Percentiles rank a stretch among this genome's conserved stretches.
Conservation (phyloP, 2,329 filamentous ascomycete genomes). For the Exophiala alcalophila region DNA sequence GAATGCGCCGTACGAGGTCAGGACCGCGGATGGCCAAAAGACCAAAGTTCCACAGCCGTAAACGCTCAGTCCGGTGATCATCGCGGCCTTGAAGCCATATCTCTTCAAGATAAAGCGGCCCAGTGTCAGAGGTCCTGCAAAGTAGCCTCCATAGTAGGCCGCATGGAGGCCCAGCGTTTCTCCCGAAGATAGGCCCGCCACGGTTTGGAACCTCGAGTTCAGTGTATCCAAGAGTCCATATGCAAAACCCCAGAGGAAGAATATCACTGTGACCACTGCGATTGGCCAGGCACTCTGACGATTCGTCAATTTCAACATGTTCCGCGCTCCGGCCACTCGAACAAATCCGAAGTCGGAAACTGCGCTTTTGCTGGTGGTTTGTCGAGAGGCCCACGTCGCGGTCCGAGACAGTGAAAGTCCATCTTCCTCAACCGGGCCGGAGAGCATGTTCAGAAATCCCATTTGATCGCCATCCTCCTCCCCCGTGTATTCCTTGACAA, state of each 20-base stretch:
- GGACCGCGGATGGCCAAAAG: constrained; percentile 64
- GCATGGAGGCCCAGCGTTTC: constrained; percentile 55
- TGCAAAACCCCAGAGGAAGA: constrained; percentile 86
- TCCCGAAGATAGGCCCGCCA: constrained; percentile 47
- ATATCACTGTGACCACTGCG: constrained; percentile 70
- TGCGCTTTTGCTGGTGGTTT: constrained; percentile 26
- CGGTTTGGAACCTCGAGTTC: constrained; percentile 60
- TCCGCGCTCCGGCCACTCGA: constrained; percentile 55
- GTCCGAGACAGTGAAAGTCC: constrained; percentile 21
- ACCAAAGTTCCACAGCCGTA: constrained; percentile 61
- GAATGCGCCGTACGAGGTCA: constrained; percentile 60
- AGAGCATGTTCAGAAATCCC: constrained; percentile 32
- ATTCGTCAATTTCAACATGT: constrained; percentile 58
- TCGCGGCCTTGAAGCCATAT: constrained; percentile 62
- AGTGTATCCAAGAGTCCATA: constrained; percentile 83
- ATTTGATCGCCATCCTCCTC: constrained; percentile 29
- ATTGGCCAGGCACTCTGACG: constrained; percentile 57
- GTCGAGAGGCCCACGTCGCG: constrained; percentile 37
- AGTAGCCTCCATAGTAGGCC: constrained; percentile 60
- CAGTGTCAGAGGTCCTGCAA: constrained; percentile 55
- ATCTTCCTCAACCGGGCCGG: constrained; percentile 15
- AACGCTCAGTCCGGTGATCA: constrained; percentile 59
- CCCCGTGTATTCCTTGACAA: constrained; percentile 25
- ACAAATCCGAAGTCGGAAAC: constrained; percentile 61
- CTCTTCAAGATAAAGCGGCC: constrained; percentile 55